Evolutionary conservation across 2,329 filamentous ascomycete species (phyloP).

Genomic region (Alternaria metachromatica): DNA sequence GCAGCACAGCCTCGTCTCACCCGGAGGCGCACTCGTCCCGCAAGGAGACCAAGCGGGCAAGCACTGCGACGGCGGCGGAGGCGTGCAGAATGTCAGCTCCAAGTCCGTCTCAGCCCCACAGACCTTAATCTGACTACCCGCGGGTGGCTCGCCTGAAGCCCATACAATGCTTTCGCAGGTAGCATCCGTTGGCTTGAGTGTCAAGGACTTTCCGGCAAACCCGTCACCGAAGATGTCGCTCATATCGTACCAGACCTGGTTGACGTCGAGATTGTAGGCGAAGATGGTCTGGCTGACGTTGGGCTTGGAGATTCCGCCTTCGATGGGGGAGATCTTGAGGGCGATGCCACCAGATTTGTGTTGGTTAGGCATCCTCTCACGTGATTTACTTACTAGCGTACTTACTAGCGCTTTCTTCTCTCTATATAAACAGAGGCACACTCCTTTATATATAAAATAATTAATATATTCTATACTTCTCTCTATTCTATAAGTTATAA

Average conservation of each 20-base stretch:
- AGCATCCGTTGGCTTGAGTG: slow-evolving; percentile 30
- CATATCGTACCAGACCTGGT: slow-evolving; percentile 38
- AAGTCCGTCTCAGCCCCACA: slow-evolving; percentile 32
- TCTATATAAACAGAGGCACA: too few species aligned
- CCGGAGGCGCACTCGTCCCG: slow-evolving; percentile 27
- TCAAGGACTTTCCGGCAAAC: slow-evolving; percentile 32
- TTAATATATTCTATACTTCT: too few species aligned
- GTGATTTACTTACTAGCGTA: too few species aligned
- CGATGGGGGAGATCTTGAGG: slow-evolving; percentile 29
- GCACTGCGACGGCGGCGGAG: slow-evolving; percentile 19
- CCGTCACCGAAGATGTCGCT: slow-evolving; percentile 37
- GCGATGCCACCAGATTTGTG: slow-evolving; percentile 22
- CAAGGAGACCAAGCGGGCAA: slow-evolving; percentile 41
- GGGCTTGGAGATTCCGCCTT: slow-evolving; percentile 32
- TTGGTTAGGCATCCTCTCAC: too few species aligned
- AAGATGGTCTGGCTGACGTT: slow-evolving; percentile 40
- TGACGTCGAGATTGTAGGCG: slow-evolving; percentile 34
- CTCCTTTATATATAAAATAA: too few species aligned
- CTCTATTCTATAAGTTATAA: too few species aligned
- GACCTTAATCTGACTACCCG: slow-evolving; percentile 29
- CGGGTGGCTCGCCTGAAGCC: slow-evolving; percentile 30
- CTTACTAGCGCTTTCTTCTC: too few species aligned
- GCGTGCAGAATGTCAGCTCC: slow-evolving; percentile 37
- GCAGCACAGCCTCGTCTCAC: slow-evolving; percentile 30
- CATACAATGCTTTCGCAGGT: slow-evolving; percentile 35